Evolutionary conservation across 257 asterid species (phyloP).

Genomic region (Plectranthus barbatus): DNA sequence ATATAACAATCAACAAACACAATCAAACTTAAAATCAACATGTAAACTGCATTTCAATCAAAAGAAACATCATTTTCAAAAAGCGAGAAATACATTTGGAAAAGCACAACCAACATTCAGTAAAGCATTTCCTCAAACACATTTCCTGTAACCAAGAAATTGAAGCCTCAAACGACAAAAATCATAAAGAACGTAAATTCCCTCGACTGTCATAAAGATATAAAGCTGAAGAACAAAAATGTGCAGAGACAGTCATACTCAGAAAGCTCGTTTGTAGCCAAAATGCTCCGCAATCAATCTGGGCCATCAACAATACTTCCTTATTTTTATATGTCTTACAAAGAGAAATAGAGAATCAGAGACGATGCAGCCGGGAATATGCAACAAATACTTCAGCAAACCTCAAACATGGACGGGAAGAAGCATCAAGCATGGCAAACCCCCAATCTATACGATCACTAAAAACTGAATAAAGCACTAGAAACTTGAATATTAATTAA

Average conservation of each 20-base stretch:
- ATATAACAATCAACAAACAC: neutral
- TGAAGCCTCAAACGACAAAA: neutral
- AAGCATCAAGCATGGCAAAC: neutral
- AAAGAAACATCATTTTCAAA: neutral
- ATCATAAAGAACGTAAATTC: neutral
- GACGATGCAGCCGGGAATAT: neutral
- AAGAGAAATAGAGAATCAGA: neutral
- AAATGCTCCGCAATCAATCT: neutral
- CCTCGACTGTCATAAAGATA: neutral
- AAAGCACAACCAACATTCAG: conserved; percentile 4
- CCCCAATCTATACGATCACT: neutral
- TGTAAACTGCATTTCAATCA: neutral
- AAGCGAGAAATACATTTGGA: neutral
- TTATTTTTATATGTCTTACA: neutral
- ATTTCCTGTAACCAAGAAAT: conserved; percentile 8
- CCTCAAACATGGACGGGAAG: conserved; percentile 22
- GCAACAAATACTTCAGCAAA: neutral
- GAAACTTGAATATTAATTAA: too few relatives aligned
- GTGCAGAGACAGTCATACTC: neutral
- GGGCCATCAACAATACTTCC: neutral
- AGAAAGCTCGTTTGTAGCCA: neutral
- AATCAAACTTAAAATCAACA: neutral
- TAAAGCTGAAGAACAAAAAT: neutral
- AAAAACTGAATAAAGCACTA: neutral
- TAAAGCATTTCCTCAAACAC: conserved; percentile 15